Conservation (phyloP, 2,329 filamentous ascomycete species). For the Pleurostoma richardsiae region DNA sequence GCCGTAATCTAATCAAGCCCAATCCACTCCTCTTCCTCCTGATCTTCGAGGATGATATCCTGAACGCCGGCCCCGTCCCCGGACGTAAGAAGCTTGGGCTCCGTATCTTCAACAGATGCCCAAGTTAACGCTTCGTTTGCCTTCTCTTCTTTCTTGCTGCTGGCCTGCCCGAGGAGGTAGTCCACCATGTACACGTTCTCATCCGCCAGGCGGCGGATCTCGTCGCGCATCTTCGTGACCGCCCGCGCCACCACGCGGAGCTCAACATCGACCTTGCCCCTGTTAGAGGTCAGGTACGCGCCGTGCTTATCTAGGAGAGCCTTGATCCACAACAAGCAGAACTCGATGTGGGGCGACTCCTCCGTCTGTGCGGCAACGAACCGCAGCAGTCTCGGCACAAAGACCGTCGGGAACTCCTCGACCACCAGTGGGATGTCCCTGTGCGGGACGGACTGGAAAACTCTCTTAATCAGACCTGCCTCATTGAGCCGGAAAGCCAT, state of each 20-base stretch:
- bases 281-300: constrained; percentile 75
- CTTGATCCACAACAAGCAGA: constrained; percentile 91
- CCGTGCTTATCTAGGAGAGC: constrained; percentile 78
- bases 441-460: constrained; percentile 79
- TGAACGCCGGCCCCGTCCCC: constrained; percentile 15
- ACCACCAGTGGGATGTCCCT: constrained; percentile 73
- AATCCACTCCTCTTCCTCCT: constrained; percentile 39
- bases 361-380: constrained; percentile 87
- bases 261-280: constrained; percentile 76
- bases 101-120: constrained; percentile 11
- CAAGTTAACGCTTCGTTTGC: constrained; percentile 12
- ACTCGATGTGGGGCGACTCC: constrained; percentile 88
- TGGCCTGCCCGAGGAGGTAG: constrained; percentile 61
- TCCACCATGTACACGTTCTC: constrained; percentile 88
- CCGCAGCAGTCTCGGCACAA: constrained; percentile 77
- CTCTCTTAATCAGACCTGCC: constrained; percentile 70
- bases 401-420: constrained; percentile 73
- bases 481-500: constrained; percentile 98
- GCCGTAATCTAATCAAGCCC: constrained; percentile 35
- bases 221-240: constrained; percentile 72
- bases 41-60: constrained; percentile 22
- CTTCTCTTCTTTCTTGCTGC: constrained; percentile 16
- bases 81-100: constrained; percentile 21
- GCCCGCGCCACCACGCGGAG: constrained; percentile 77
- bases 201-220: constrained; percentile 77